Conservation (phyloP, 2,329 filamentous ascomycete species). For the Aciculosporium take region DNA sequence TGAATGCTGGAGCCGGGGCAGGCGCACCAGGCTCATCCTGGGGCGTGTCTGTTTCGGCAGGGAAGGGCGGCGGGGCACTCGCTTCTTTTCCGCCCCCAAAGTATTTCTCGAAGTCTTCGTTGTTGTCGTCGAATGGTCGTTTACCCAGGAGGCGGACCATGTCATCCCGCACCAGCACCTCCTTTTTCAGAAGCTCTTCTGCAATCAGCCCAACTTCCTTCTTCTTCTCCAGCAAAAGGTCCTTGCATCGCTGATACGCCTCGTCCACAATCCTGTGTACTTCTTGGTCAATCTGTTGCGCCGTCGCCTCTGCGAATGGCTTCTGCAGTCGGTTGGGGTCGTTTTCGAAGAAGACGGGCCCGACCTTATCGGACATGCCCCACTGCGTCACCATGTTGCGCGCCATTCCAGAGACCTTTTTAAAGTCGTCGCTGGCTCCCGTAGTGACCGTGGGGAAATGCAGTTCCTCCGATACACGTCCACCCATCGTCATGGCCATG, state of each 20-base stretch:
- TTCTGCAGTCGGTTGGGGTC: constrained; percentile 74
- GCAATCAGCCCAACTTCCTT: constrained; percentile 77
- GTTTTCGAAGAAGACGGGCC: constrained; percentile 81
- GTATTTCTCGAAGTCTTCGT: constrained; percentile 92
- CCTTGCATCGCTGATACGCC: constrained; percentile 80
- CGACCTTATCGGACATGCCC: constrained; percentile 93
- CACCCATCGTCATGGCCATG: constrained; percentile 98
- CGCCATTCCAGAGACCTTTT: constrained; percentile 93
- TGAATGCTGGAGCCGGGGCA: constrained; percentile 25
- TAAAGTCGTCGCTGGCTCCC: constrained; percentile 92
- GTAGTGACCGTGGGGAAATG: constrained; percentile 96
- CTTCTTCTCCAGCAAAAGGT: constrained; percentile 74
- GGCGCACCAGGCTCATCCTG: constrained; percentile 21
- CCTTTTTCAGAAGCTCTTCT: constrained; percentile 83
- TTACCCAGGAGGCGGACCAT: constrained; percentile 78
- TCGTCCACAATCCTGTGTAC: constrained; percentile 84
- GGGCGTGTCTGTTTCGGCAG: constrained; percentile 27
- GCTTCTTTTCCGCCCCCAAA: constrained; percentile 51
- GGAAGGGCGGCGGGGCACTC: constrained; percentile 44
- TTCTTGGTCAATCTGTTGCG: constrained; percentile 80
- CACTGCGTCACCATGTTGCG: constrained; percentile 98
- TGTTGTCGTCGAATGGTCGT: constrained; percentile 65
- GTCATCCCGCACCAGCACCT: constrained; percentile 82
- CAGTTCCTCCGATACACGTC: constrained; percentile 86
- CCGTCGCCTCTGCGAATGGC: constrained; percentile 90